Base-by-base conservation (phyloP, 495 filamentous ascomycete genomes). In the Niebla homalea region DNA sequence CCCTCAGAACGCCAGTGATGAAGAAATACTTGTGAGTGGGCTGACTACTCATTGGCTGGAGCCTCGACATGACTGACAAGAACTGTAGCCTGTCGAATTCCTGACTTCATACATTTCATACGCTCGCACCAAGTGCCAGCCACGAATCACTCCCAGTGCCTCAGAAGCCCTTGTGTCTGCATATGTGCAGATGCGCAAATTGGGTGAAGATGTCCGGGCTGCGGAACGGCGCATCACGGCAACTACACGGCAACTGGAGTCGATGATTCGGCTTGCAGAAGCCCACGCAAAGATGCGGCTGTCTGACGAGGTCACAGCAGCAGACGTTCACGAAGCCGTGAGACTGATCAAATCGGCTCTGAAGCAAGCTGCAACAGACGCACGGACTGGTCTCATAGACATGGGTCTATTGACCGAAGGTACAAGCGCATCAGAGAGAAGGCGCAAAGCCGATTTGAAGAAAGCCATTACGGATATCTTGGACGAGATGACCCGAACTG, bases 221-320 rank as follows among this genome's bases (percentile, higher is more conserved):
- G 74, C 83, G 1, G 92, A 98, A 61, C 90, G 94, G 66, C 84
- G 92, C 55, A 97, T 98, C 66, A 98, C 92, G 1, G 92, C 92
- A 42, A 98, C 92, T 10, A 98, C 92, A 11, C 77, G 92, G 47
- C 92, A 98, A 64, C 71, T 98, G 35, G 92, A 98, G 66, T 89
- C 83, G 32, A 97, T 97, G 84, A 96, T 98, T 63, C 88, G 92
- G 37, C 79, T 98, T 3, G 72, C 89, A 1, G 92, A 98, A 72
- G 90, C 92, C 14, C 94, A 97, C 67, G 92, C 92, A 19, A 94
- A 94, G 61, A 98, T 98, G 92, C 81, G 92, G 23, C 74, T 98
- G 10, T 81, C 85, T 0, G 56, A 67, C 0, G 72, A 70, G 40
- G 93, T 98, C 36, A 90, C 85, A 0, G 76, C 70, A 12, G 77